Conservation (phyloP, 2,329 filamentous ascomycete species). For the Pseudohalonectria lignicola region DNA sequence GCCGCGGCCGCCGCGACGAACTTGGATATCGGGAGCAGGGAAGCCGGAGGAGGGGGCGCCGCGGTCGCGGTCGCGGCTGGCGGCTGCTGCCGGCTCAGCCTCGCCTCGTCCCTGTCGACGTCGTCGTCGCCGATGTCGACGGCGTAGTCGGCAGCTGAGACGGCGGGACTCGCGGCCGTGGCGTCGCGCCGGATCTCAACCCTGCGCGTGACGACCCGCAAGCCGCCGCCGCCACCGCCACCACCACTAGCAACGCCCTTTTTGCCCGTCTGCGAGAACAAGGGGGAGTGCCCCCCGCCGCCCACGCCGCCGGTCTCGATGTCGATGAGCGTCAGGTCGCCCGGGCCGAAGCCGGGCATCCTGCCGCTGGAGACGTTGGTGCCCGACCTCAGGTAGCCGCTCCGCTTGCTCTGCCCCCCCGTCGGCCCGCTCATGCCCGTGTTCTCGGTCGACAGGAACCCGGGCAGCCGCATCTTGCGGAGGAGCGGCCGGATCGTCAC, state of each 20-base stretch:
- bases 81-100: neutral
- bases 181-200: neutral
- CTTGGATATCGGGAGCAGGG: too few relatives aligned
- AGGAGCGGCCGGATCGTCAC: slow-evolving; percentile 44
- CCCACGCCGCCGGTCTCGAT: slow-evolving; percentile 15
- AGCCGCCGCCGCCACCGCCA: neutral
- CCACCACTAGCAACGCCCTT: neutral
- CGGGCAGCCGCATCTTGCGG: slow-evolving; percentile 31
- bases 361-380: slow-evolving; percentile 6
- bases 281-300: too few relatives aligned
- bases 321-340: slow-evolving; percentile 25
- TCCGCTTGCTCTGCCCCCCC: slow-evolving; percentile 11
- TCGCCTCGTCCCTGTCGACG: neutral
- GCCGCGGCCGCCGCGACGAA: too few relatives aligned
- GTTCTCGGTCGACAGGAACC: slow-evolving; percentile 28
- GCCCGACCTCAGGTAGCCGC: slow-evolving; percentile 6
- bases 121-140: too few relatives aligned
- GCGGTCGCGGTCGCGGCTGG: neutral
- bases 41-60: too few relatives aligned
- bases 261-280: neutral
- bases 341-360: slow-evolving; percentile 22
- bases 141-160: too few relatives aligned
- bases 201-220: neutral
- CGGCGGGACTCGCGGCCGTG: too few relatives aligned
- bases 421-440: slow-evolving; percentile 18